Percentiles rank a stretch among this genome's conserved stretches.
phyloP scores from a whole-genome alignment of 768 basidiomycete genomes.

The Lenzites betulinus region DNA sequence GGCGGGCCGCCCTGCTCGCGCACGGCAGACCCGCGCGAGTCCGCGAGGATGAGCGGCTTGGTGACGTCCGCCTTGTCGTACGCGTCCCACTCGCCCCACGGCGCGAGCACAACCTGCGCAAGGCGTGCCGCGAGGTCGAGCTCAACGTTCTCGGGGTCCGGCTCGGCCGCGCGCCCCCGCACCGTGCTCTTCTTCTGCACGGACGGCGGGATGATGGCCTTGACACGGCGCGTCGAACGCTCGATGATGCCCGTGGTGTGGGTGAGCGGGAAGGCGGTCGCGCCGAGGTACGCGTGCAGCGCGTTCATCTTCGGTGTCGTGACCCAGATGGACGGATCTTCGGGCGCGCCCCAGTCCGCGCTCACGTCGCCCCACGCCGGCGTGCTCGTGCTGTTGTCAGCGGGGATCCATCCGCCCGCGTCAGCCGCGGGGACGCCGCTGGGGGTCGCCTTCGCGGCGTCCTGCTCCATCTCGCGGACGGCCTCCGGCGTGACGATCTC shows the following conservation, averaged over 20 bases:
- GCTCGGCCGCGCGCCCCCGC: conserved; percentile 1
- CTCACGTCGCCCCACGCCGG: conserved; percentile 21
- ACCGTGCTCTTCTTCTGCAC: conserved; percentile 22
- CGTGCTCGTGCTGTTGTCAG: not conserved
- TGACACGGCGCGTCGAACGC: conserved; percentile 60
- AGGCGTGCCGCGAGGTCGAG: conserved; percentile 48
- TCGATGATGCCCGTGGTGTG: conserved; percentile 70
- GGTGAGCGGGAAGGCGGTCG: conserved; percentile 57
- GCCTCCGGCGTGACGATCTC: conserved; percentile 20
- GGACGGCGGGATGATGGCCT: conserved; percentile 43
- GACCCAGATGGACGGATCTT: conserved; percentile 15
- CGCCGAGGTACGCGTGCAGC: conserved; percentile 53
- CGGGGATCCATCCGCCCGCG: not conserved
- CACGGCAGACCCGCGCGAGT: conserved; percentile 41
- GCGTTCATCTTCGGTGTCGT: conserved; percentile 20
- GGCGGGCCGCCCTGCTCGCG: conserved; percentile 21
- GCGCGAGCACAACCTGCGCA: conserved; percentile 52
- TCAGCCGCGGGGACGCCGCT: not conserved
- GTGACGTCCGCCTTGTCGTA: conserved; percentile 41
- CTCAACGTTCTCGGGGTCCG: conserved; percentile 41
- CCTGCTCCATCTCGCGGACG: conserved; percentile 13
- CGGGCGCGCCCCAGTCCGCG: conserved; percentile 7
- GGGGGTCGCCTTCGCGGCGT: conserved; percentile 14
- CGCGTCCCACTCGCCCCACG: conserved; percentile 49
- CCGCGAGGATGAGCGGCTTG: conserved; percentile 36